Evolutionary conservation across 2,329 filamentous ascomycete species (phyloP).

Genomic region (Thielaviopsis punctulata): DNA sequence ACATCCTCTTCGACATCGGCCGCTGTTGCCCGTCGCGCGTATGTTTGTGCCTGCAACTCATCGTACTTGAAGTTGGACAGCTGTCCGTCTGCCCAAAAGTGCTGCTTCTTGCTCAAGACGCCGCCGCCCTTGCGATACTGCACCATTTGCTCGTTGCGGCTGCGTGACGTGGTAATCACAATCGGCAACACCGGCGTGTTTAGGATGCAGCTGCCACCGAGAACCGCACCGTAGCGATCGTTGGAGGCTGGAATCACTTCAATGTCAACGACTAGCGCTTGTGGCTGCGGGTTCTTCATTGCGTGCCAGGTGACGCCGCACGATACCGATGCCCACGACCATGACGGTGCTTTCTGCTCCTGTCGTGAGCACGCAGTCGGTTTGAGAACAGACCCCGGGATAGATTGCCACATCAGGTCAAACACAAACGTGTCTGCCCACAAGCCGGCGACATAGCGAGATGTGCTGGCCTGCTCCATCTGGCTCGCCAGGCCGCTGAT

Average conservation of each 20-base stretch:
- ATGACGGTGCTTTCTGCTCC: slow-evolving; percentile 10
- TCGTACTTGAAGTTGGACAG: slow-evolving; percentile 10
- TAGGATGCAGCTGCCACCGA: slow-evolving; percentile 10
- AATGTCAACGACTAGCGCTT: slow-evolving; percentile 11
- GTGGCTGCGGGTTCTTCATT: slow-evolving; percentile 11
- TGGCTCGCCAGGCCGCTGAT: slow-evolving; percentile 17
- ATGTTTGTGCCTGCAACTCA: slow-evolving; percentile 10
- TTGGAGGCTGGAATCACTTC: slow-evolving; percentile 4
- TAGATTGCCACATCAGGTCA: slow-evolving; percentile 11
- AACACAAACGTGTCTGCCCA: slow-evolving; percentile 15
- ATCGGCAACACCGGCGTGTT: slow-evolving; percentile 10
- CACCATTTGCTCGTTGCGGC: slow-evolving; percentile 6
- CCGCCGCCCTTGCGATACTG: slow-evolving; percentile 12
- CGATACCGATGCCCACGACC: slow-evolving; percentile 10
- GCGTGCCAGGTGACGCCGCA: slow-evolving; percentile 12
- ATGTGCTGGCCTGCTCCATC: slow-evolving; percentile 13
- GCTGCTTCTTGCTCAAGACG: slow-evolving; percentile 9
- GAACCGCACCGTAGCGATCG: slow-evolving; percentile 7
- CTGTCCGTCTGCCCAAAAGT: slow-evolving; percentile 11
- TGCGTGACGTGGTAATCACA: slow-evolving; percentile 8
- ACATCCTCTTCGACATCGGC: slow-evolving; percentile 9
- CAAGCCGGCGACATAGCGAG: slow-evolving; percentile 18
- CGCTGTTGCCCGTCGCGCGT: slow-evolving; percentile 1
- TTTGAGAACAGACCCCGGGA: slow-evolving; percentile 6
- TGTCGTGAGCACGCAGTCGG: slow-evolving; percentile 5